Evolutionary conservation across 2,329 filamentous ascomycete genomes (phyloP), one percentile per base, ranked within the genome.

Genomic region (Neofusicoccum cordaticola): DNA sequence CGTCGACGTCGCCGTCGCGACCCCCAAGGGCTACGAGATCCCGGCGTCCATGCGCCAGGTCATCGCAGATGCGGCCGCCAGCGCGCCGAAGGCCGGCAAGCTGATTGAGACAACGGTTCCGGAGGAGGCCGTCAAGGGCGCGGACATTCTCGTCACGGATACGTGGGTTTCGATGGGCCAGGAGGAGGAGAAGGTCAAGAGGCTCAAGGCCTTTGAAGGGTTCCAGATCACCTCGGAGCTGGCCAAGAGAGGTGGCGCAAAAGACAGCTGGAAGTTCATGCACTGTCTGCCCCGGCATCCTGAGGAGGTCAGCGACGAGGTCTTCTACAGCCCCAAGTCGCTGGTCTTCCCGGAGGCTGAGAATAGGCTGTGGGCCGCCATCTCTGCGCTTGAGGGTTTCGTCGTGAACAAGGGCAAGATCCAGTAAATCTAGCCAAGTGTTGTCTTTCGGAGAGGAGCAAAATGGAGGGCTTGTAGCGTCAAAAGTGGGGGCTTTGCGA

Each of bases 151-250:
- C 65, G 93, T 98, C 22, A 99, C 95, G 0, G 95, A 99, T 74
- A 99, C 95, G 0, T 99, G 95, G 95, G 86, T 99, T 37, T 96
- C 92, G 1, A 99, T 99, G 95, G 95, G 95, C 52, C 94, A 98
- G 79, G 95, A 99, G 78, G 87, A 86, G 64, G 95, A 99, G 78
- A 84, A 88, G 44, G 83, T 88, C 69, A 90, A 90, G 82, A 84
- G 92, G 58, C 76, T 97, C 66, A 86, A 89, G 73, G 92, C 88
- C 2, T 99, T 99, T 76, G 85, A 85, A 35, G 93, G 94, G 13
- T 99, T 93, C 79, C 94, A 97, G 76, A 90, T 99, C 73, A 97
- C 94, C 2, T 86, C 88, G 53, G 91, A 95, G 48, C 82, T 99
- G 69, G 94, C 93, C 1, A 86, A 89, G 78, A 85, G 88, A 57